phyloP scores from a whole-genome alignment of 2,329 filamentous ascomycete species.

The Alternaria conjuncta region DNA sequence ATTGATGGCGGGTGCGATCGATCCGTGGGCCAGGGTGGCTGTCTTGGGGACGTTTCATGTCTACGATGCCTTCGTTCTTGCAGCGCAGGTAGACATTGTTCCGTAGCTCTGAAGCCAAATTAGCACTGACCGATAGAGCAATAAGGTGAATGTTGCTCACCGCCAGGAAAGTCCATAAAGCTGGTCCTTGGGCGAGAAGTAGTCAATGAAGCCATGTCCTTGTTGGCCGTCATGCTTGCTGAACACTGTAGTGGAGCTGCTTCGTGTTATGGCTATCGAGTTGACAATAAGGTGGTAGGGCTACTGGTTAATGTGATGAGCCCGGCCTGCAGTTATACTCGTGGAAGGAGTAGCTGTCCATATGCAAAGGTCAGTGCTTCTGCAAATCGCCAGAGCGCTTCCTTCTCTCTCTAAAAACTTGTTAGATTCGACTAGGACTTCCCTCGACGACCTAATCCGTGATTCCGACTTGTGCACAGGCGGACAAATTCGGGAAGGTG shows the following conservation, averaged over 20 bases:
- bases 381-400: neutral
- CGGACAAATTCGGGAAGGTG: neutral
- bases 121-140: neutral
- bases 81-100: neutral
- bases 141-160: neutral
- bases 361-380: neutral
- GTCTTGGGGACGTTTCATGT: neutral
- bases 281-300: neutral
- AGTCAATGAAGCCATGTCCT: neutral
- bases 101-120: neutral
- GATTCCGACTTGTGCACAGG: neutral
- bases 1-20: neutral
- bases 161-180: neutral
- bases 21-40: neutral
- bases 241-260: neutral
- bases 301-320: neutral
- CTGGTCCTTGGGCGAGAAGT: neutral
- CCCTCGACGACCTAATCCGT: neutral
- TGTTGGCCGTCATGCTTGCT: neutral
- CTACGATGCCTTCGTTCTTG: neutral
- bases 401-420: neutral
- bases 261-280: neutral
- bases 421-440: neutral
- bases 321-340: neutral
- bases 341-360: neutral